Evolutionary conservation across 768 basidiomycete genomes (phyloP), one percentile per base, ranked within the genome.

Genomic region (Daedaleopsis nitida): DNA sequence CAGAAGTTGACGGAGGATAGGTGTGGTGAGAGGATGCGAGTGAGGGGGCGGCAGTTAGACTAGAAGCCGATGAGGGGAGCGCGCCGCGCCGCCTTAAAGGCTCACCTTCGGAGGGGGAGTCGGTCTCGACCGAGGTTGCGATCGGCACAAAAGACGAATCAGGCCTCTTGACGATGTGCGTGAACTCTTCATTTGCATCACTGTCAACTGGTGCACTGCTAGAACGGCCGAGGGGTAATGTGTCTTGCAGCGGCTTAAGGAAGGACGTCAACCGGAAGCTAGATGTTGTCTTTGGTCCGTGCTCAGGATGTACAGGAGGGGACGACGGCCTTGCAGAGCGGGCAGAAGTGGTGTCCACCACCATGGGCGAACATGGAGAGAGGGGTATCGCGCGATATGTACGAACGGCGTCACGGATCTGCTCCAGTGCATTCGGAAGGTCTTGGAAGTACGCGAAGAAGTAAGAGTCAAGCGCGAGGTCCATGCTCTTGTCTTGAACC

Each of bases 381-480:
- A 32, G 27, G 7, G 66, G 64, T 21, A 54, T 63, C 3, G 71
- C 73, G 42, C 84, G 83, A 67, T 85, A 78, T 17, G 76, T 74
- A 57, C 88, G 84, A 37, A 97, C 85, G 12, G 85, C 86, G 62
- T 87, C 85, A 34, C 91, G 87, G 60, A 98, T 95, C 71, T 89
- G 86, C 44, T 89, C 87, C 57, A 96, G 79, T 1, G 94, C 92
- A 38, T 73, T 80, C 8, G 88, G 80, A 39, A 94, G 81, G 73
- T 96, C 85, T 65, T 87, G 87, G 74, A 98, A 97, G 73, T 97
- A 98, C 14, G 96, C 94, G 69, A 96, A 96, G 75, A 96, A 97
- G 70, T 94, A 94, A 2, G 92, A 93, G 71, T 94, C 92, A 37
- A 91, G 74, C 1, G 88, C 85, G 68, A 87, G 89, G 63, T 87